Base-by-base conservation (phyloP, 2,329 filamentous ascomycete species). In the Ascochyta lentis region DNA sequence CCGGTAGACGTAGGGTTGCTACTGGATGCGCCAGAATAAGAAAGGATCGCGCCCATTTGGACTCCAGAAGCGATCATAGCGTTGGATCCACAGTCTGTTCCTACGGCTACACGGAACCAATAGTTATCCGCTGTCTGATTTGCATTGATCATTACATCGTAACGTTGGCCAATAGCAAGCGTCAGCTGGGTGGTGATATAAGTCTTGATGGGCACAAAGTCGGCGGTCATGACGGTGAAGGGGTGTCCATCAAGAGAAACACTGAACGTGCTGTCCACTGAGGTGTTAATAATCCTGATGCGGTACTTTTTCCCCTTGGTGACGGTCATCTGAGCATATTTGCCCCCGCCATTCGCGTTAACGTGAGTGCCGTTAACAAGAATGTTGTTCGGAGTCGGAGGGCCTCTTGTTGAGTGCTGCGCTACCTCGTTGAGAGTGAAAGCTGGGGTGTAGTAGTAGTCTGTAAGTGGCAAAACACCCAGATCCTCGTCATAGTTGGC, bases 401-500 rank as follows among this genome's bases (percentile, higher is more conserved):
- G 75, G 5, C 69, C 71, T 23, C 60, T 61, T 9, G 35, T 66
- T 63, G 62, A 77, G 56, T 65, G 73, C 62, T 60, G 68, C 6
- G 64, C 71, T 33, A 59, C 71, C 60, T 64, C 72, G 43, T 64
- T 67, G 58, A 66, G 67, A 56, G 48, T 70, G 64, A 71, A 68
- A 35, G 55, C 72, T 58, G 61, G 70, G 54, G 65, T 56, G 42
- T 73, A 83, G 68, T 87, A 87, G 86, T 86, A 90, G 65, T 91
- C 88, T 15, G 80, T 82, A 6, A 89, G 67, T 24, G 86, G 78
- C 1, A 89, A 63, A 10, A 80, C 73, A 3, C 88, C 87, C 0
- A 89, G 76, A 64, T 90, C 88, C 44, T 83, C 78, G 56, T 90
- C 86, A 23, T 79, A 80, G 52, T 79, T 77, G 16, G 70, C 71